phyloP scores from a whole-genome alignment of 257 asterid genomes.

The Penstemon newberryi region DNA sequence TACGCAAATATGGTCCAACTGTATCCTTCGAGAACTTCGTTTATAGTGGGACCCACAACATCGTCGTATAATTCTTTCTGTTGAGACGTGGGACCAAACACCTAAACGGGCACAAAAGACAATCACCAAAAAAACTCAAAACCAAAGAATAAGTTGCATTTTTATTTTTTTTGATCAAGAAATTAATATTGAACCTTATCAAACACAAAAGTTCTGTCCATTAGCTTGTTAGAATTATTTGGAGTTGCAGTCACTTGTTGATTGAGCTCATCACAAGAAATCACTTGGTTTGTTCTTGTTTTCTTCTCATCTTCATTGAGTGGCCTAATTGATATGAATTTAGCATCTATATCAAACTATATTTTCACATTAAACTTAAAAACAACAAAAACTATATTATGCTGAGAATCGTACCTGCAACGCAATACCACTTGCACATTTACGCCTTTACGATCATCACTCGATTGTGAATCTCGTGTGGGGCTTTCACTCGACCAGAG shows the following conservation, averaged over 20 bases:
- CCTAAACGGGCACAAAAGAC: conserved; percentile 36
- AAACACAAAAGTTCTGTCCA: conserved; percentile 36
- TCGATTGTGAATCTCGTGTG: conserved; percentile 31
- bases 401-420: conserved; percentile 41
- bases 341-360: conserved; percentile 9
- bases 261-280: conserved; percentile 45
- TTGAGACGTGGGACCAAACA: conserved; percentile 47
- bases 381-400: too few species aligned
- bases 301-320: conserved; percentile 43
- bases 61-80: conserved; percentile 51
- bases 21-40: conserved; percentile 59
- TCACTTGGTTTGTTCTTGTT: conserved; percentile 33
- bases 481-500: conserved; percentile 51
- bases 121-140: conserved; percentile 1
- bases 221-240: conserved; percentile 38
- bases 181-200: conserved; percentile 43
- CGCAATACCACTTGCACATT: conserved; percentile 52
- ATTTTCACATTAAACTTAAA: background rate
- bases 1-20: conserved; percentile 62
- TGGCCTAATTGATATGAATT: conserved; percentile 44
- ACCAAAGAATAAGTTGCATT: conserved; percentile 10
- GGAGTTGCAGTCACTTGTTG: conserved; percentile 42
- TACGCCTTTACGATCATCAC: conserved; percentile 37
- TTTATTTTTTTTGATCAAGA: background rate
- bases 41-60: conserved; percentile 46